Conservation (phyloP, 176 grass and related monocot species). For the Eleusine indica region DNA sequence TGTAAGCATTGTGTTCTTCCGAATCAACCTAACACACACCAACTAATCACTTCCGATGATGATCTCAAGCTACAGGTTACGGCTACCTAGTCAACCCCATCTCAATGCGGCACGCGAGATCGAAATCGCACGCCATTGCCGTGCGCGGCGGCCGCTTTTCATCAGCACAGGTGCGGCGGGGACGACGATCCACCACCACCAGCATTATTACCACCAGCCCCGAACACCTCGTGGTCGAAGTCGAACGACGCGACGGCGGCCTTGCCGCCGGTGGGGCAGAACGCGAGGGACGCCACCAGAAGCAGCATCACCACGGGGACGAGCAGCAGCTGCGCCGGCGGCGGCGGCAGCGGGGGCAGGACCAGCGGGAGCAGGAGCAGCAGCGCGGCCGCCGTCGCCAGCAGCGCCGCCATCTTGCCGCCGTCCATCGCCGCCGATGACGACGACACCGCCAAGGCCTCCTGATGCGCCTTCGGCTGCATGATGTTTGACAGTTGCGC, state of each 20-base stretch:
- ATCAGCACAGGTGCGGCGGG: background rate
- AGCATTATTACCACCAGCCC: background rate
- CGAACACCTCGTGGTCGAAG: background rate
- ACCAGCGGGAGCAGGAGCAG: conserved; percentile 61
- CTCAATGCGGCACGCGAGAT: background rate
- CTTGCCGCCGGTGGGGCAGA: conserved; percentile 28
- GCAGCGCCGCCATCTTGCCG: conserved; percentile 13
- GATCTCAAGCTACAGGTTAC: background rate
- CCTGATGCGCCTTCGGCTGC: background rate
- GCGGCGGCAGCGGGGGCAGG: conserved; percentile 66
- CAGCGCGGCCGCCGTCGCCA: conserved; percentile 36
- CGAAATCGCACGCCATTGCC: background rate
- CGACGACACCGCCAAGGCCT: background rate
- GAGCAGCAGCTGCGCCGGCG: conserved; percentile 50
- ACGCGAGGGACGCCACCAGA: conserved; percentile 57
- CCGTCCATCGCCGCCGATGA: conserved; percentile 19
- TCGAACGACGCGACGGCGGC: background rate
- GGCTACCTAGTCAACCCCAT: background rate
- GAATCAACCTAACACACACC: background rate
- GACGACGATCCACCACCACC: background rate
- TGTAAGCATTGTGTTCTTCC: background rate
- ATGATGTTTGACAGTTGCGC: background rate
- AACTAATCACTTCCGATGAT: background rate
- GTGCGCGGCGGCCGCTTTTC: background rate
- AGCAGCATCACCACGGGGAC: conserved; percentile 59